Evolutionary conservation across 805 yeast genomes (phyloP).

Genomic region (Saturnispora sanitii): DNA sequence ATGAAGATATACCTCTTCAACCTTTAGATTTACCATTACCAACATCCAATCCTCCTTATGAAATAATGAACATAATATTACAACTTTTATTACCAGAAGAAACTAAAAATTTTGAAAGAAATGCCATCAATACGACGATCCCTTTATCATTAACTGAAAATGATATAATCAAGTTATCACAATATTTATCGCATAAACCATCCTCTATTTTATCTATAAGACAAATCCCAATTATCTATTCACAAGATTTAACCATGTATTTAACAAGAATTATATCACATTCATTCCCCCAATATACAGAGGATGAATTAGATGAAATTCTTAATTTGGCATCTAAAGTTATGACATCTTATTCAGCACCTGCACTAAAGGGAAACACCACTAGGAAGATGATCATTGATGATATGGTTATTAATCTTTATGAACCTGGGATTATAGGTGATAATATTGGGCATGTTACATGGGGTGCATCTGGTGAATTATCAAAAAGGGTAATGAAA

Average conservation of each 20-base stretch:
- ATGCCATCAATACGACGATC: background rate
- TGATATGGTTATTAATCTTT: conserved; percentile 30
- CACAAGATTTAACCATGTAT: conserved; percentile 33
- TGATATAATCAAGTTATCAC: background rate
- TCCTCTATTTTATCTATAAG: conserved; percentile 4
- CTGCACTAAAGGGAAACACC: conserved; percentile 71
- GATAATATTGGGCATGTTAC: conserved; percentile 89
- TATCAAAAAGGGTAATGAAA: conserved; percentile 44
- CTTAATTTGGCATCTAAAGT: conserved; percentile 50
- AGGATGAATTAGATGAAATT: conserved; percentile 31
- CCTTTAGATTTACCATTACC: conserved; percentile 7
- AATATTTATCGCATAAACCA: background rate
- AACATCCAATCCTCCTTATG: conserved; percentile 1
- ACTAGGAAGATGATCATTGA: conserved; percentile 45
- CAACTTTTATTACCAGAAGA: conserved; percentile 1
- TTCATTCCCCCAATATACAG: conserved; percentile 37
- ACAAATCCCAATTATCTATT: background rate
- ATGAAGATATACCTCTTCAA: conserved; percentile 1
- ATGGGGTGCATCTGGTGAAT: conserved; percentile 84
- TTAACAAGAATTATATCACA: conserved; percentile 41
- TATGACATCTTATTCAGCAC: conserved; percentile 73
- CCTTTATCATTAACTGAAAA: background rate
- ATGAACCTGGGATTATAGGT: conserved; percentile 78
- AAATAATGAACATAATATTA: background rate
- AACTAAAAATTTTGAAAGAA: conserved; percentile 3